Percentiles rank a stretch among this genome's conserved stretches.
These are phyloP conservation scores for Lactifluus volemus DNA, from an alignment of 768 basidiomycete genomes.

Conservation along the genomic window DNA sequence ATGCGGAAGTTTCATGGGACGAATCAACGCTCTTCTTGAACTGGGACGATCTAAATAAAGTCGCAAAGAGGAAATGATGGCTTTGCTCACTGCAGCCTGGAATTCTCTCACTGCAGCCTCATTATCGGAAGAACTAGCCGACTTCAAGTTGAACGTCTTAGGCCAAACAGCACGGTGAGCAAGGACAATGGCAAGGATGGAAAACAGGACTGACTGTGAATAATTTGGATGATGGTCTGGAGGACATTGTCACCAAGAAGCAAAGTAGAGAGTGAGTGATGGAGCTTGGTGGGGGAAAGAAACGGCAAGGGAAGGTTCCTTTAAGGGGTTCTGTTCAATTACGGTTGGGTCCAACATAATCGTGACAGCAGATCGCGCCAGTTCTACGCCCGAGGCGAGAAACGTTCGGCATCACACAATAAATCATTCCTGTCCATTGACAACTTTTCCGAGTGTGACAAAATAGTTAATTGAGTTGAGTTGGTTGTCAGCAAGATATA, in stretches of 20 bases:
- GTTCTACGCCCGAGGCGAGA: no score
- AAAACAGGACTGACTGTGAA: neutral
- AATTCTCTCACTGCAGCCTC: constrained; percentile 3
- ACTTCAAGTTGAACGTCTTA: neutral
- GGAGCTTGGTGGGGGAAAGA: neutral
- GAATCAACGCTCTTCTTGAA: constrained; percentile 5
- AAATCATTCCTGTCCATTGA: no score
- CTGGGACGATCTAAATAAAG: neutral
- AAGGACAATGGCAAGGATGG: neutral
- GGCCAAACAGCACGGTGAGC: neutral
- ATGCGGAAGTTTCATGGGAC: neutral
- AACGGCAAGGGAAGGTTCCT: neutral
- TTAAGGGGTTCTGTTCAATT: no score
- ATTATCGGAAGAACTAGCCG: neutral
- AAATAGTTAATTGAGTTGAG: no score
- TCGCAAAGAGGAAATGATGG: neutral
- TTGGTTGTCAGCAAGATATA: no score
- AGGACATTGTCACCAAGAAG: neutral
- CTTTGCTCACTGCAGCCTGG: neutral
- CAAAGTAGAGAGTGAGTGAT: no score
- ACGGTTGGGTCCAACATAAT: no score
- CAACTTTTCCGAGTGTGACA: no score
- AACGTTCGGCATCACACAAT: no score
- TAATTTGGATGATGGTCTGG: neutral
- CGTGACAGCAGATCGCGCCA: no score